Evolutionary conservation across 1,284 basidiomycete genomes (phyloP), one percentile per base, ranked within the genome.

Genomic region (Rhodofomes roseus): DNA sequence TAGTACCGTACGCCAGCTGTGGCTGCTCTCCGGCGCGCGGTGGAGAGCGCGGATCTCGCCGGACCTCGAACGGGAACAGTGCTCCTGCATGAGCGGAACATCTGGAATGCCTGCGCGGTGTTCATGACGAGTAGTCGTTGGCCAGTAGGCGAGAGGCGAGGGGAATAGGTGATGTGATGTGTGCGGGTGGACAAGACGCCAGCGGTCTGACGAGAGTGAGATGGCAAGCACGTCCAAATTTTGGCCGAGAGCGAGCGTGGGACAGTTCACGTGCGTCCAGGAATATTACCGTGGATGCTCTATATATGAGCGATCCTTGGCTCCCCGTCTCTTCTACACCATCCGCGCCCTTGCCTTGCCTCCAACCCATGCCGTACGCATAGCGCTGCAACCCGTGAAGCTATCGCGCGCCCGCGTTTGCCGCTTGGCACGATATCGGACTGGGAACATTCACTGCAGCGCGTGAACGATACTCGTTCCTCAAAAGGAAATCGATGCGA

Each of bases 11-110:
- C 56, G 54, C 55, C 61, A 46, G 70, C 40, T 12, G 50, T 52
- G 34, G 65, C 69, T 16, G 68, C 59, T 64, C 69, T 71, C 61
- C 67, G 69, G 56, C 64, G 65, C 54, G 64, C 64, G 56, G 61
- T 64, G 50, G 66, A 63, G 39, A 60, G 55, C 11, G 77, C 71
- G 48, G 81, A 70, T 56, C 81, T 78, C 37, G 68, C 66, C 41
- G 70, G 61, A 44, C 74, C 70, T 63, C 78, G 77, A 62, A 81
- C 75, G 52, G 86, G 81, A 65, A 85, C 65, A 23, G 79, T 79
- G 68, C 80, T 74, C 60, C 84, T 80, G 71, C 81, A 84, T 27
- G 83, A 77, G 66, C 83, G 82, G 71, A 90, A 75, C 57, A 80
- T 62, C 58, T 79, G 78, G 70, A 82, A 75, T 62, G 81, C 78